phyloP scores from a whole-genome alignment of 768 basidiomycete genomes.

The Leucocoprinus birnbaumii region DNA sequence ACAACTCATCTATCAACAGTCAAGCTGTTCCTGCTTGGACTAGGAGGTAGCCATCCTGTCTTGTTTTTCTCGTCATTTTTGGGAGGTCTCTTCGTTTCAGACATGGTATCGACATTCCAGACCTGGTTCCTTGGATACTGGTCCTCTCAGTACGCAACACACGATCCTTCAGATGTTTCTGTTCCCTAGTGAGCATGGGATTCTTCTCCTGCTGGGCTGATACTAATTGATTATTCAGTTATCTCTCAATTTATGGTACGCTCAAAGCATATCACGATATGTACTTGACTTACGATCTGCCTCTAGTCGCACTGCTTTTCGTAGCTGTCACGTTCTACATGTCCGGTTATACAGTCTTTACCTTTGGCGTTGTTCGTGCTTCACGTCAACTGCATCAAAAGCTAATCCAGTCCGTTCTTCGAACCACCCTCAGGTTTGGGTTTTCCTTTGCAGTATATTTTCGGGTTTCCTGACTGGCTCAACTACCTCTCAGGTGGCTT shows the following conservation, averaged over 20 bases:
- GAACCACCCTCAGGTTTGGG: constrained; percentile 57
- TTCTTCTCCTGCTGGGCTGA: not conserved
- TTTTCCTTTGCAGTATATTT: not conserved
- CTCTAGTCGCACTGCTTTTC: constrained; percentile 7
- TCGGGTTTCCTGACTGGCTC: not conserved
- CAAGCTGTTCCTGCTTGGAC: constrained; percentile 30
- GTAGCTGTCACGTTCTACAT: constrained; percentile 26
- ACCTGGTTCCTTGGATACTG: constrained; percentile 46
- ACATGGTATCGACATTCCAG: constrained; percentile 26
- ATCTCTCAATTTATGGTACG: constrained; percentile 38
- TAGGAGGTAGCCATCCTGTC: constrained; percentile 28
- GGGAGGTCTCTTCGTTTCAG: constrained; percentile 21
- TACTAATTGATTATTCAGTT: constrained; percentile 30
- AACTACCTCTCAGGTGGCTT: constrained; percentile 33
- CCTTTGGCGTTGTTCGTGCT: constrained; percentile 47
- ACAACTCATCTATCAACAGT: too few species aligned
- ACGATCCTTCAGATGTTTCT: constrained; percentile 28
- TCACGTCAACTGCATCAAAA: constrained; percentile 49
- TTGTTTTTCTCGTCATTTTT: constrained; percentile 30
- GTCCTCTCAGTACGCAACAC: constrained; percentile 38
- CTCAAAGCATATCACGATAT: too few species aligned
- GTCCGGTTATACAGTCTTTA: constrained; percentile 33
- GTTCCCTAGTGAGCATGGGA: constrained; percentile 30
- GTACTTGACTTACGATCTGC: not conserved
- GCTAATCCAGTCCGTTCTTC: constrained; percentile 49